phyloP scores from a whole-genome alignment of 179 eudicot species.

The Silene coronaria region DNA sequence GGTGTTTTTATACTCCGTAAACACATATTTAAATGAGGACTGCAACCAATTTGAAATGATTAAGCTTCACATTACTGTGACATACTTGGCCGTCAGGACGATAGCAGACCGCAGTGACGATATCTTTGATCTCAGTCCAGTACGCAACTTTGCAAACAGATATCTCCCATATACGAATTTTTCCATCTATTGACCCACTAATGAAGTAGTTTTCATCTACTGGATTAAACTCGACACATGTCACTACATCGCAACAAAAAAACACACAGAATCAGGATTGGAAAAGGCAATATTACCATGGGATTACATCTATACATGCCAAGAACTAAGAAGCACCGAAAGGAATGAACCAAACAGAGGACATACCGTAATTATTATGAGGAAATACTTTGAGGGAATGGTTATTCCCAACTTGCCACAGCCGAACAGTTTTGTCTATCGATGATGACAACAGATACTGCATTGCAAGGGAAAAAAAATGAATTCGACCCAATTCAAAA shows the following conservation, averaged over 20 bases:
- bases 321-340: neutral
- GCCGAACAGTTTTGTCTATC: constrained; percentile 68
- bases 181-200: constrained; percentile 93
- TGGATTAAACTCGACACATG: constrained; percentile 77
- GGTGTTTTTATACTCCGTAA: neutral
- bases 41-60: neutral
- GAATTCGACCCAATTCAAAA: constrained; percentile 3
- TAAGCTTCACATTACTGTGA: constrained; percentile 6
- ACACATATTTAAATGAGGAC: neutral
- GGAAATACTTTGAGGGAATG: constrained; percentile 59
- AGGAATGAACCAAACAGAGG: neutral
- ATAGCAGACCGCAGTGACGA: constrained; percentile 78
- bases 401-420: constrained; percentile 71
- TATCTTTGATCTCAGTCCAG: constrained; percentile 76
- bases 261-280: neutral
- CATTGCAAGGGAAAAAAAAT: constrained; percentile 27
- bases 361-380: constrained; percentile 73
- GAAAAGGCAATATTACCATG: neutral
- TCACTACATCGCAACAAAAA: constrained; percentile 49
- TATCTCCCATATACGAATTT: constrained; percentile 78
- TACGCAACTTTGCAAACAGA: constrained; percentile 61
- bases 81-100: constrained; percentile 77
- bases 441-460: constrained; percentile 80
- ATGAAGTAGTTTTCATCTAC: constrained; percentile 68
- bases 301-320: neutral